Base-by-base conservation (phyloP, 106 monocot species). In the Platanthera zijinensis region DNA sequence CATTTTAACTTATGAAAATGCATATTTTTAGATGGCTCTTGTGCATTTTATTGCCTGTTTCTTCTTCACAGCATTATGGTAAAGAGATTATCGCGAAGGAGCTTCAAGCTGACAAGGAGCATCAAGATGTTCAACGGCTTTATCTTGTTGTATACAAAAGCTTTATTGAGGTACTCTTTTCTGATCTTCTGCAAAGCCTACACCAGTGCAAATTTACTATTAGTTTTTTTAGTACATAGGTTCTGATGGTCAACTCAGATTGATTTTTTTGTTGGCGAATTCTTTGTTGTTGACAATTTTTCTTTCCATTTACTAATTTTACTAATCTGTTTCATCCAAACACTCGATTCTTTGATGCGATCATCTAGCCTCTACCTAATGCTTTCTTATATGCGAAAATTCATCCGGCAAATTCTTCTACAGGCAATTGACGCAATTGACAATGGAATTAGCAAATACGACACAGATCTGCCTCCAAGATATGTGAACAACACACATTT, bases 341-440 rank as follows among this genome's bases (percentile, higher is more conserved):
- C 32, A 25, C 66, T 66, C 11, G 5, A 66, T 39, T 39, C 39
- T 39, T 2, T 39, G 52, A 53, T 10, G 10, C 32, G 5, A 10
- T 66, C 1, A 32, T 53, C 52, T 53, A 53, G 52, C 6, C 8
- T 53, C 13, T 53, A 7, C 6, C 52, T 53, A 53, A 53, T 13
- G 13, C 52, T 53, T 53, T 53, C 52, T 53, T 66, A 66, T 13
- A 66, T 13, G 3, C 30, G 11, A 30, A 11, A 30, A 10, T 32
- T 66, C 32, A 47, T 48, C 5, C 47, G 6, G 46, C 48, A 47
- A 17, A 47, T 15, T 5, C 48, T 48, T 48, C n/a, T 51, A 76
- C 61, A 99, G 97, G 89, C 94, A 78, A 80, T 99, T 76, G 97
- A 99, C 87, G 97, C 97, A 19, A 87, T 92, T 81, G 97, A 99